These are phyloP conservation scores for Wickerhamomyces xylosicus DNA, from an alignment of 805 yeast species.

Conservation along the genomic window DNA sequence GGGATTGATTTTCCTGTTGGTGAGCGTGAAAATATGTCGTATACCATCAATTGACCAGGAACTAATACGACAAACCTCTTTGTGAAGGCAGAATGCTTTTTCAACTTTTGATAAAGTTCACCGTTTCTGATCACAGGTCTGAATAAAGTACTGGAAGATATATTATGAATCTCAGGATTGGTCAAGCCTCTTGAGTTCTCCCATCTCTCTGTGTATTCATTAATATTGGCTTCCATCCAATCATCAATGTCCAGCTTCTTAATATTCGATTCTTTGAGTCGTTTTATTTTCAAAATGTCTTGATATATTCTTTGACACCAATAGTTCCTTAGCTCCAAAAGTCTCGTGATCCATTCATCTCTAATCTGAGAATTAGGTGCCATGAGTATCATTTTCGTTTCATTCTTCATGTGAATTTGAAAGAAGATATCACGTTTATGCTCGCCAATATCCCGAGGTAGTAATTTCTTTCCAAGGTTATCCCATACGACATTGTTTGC, in stretches of 20 bases:
- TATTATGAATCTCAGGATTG: conserved; percentile 41
- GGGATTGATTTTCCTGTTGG: conserved; percentile 34
- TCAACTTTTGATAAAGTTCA: conserved; percentile 53
- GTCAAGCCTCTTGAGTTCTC: conserved; percentile 41
- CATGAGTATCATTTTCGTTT: conserved; percentile 36
- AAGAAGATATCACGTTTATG: conserved; percentile 35
- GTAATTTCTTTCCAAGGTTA: conserved; percentile 13
- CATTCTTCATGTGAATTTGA: conserved; percentile 38
- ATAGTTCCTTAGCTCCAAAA: conserved; percentile 35
- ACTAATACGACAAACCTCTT: conserved; percentile 53
- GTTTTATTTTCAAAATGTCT: conserved; percentile 28
- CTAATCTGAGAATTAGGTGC: conserved; percentile 41
- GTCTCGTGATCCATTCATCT: conserved; percentile 55
- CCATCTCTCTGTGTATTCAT: conserved; percentile 39
- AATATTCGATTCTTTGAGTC: conserved; percentile 35
- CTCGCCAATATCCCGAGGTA: conserved; percentile 15
- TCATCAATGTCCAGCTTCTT: conserved; percentile 40
- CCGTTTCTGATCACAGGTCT: conserved; percentile 59
- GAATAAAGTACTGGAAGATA: conserved; percentile 48
- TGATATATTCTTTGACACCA: conserved; percentile 45
- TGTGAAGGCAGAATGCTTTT: conserved; percentile 57
- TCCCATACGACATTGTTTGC: conserved; percentile 23
- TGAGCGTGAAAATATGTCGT: conserved; percentile 37
- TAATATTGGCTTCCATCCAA: conserved; percentile 42
- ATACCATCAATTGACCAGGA: conserved; percentile 61